Evolutionary conservation across 345 rosid genomes (phyloP).

Genomic region (Brassica nigra): DNA sequence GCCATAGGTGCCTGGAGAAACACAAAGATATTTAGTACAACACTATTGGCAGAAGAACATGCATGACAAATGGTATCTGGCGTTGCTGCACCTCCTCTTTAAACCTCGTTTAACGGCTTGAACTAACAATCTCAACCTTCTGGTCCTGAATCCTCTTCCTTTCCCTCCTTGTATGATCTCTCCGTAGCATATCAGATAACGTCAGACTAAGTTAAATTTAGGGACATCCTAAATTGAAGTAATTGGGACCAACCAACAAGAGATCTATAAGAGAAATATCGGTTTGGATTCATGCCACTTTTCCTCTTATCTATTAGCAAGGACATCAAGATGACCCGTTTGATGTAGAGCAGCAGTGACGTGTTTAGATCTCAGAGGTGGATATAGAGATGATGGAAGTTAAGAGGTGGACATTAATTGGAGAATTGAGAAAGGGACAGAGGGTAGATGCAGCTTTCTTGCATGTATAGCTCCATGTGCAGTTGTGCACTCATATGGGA

Average conservation of each 20-base stretch:
- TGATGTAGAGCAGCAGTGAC: constrained; percentile 15
- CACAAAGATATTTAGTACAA: constrained; percentile 72
- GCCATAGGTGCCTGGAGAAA: constrained; percentile 71
- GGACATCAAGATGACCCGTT: constrained; percentile 22
- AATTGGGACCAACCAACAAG: constrained; percentile 30
- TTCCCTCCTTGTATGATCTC: too few relatives aligned
- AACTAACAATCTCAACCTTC: too few relatives aligned
- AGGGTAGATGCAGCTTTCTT: constrained; percentile 29
- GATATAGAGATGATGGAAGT: constrained; percentile 15
- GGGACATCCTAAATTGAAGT: not conserved
- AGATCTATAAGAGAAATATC: constrained; percentile 27
- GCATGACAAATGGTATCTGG: constrained; percentile 69
- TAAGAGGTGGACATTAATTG: constrained; percentile 28
- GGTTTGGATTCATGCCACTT: constrained; percentile 18
- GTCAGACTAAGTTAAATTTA: not conserved
- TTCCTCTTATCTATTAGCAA: constrained; percentile 21
- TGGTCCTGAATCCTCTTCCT: too few relatives aligned
- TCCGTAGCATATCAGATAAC: not conserved
- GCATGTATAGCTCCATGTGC: constrained; percentile 37
- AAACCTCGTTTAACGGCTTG: too few relatives aligned
- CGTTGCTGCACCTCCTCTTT: constrained; percentile 56
- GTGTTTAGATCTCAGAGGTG: constrained; percentile 19
- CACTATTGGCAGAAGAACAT: constrained; percentile 77
- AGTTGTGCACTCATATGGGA: constrained; percentile 23
- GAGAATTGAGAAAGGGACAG: constrained; percentile 14